Evolutionary conservation across 148 eudicot genomes (phyloP).

Genomic region (Suaeda aralocaspica): DNA sequence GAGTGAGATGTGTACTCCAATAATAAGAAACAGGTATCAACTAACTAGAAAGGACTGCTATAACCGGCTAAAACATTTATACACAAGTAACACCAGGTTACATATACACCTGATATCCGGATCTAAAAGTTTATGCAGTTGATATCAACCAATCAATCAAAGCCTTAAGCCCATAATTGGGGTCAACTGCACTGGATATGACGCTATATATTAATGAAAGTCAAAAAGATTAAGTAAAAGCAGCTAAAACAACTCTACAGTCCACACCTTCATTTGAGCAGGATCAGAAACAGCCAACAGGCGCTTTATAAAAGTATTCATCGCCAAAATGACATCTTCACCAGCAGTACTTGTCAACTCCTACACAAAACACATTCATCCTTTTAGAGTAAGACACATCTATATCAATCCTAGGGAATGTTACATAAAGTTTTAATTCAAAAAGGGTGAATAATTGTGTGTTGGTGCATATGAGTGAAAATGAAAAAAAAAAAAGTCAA

Average conservation of each 20-base stretch:
- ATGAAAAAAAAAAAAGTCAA: no score
- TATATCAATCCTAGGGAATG: background rate
- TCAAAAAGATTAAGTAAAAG: conserved; percentile 1
- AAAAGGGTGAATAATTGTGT: no score
- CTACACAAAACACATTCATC: conserved; percentile 31
- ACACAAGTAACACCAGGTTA: background rate
- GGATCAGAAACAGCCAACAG: conserved; percentile 81
- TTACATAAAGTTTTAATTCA: no score
- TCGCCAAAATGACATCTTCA: conserved; percentile 76
- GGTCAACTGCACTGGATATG: no score
- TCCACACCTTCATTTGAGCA: conserved; percentile 67
- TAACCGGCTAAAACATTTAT: background rate
- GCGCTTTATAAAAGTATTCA: conserved; percentile 81
- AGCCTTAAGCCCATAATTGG: no score
- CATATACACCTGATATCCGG: background rate
- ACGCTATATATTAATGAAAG: background rate
- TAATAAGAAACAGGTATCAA: no score
- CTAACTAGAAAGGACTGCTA: background rate
- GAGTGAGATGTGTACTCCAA: no score
- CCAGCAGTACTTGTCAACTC: conserved; percentile 83
- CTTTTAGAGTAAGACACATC: background rate
- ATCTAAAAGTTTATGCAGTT: conserved; percentile 3
- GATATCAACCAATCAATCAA: no score
- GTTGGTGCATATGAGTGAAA: no score
- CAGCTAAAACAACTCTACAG: background rate